phyloP scores from a whole-genome alignment of 208 protist species.

The Leptomonas pyrrhocoris region DNA sequence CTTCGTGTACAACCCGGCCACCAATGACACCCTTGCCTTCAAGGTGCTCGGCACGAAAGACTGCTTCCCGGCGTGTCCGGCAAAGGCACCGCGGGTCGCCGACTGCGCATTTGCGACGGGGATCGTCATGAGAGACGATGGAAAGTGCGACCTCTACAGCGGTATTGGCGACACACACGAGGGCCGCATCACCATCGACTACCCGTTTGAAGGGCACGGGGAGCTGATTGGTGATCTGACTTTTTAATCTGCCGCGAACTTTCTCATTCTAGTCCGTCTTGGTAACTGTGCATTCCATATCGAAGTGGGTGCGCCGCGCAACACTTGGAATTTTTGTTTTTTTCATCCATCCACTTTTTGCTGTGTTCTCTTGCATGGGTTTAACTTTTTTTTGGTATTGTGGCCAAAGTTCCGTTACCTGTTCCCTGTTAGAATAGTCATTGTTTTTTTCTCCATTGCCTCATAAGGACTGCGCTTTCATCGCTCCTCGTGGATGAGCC shows the following conservation, averaged over 20 bases:
- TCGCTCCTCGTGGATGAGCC: background rate
- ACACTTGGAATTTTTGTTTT: background rate
- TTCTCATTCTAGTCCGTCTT: no score
- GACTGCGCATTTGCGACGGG: constrained; percentile 71
- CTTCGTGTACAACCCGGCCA: constrained; percentile 61
- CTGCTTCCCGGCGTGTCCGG: constrained; percentile 54
- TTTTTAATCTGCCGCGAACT: constrained; percentile 14
- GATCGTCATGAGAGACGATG: constrained; percentile 68
- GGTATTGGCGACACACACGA: constrained; percentile 62
- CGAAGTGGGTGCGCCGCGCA: background rate
- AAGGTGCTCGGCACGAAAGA: constrained; percentile 52
- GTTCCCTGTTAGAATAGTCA: no score
- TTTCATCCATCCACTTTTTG: background rate
- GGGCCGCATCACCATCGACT: constrained; percentile 72
- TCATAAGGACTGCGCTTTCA: background rate
- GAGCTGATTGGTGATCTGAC: constrained; percentile 42
- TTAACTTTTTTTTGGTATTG: no score
- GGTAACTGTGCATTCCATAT: no score
- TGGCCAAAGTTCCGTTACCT: no score
- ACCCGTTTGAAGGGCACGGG: constrained; percentile 68
- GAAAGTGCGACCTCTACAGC: constrained; percentile 70
- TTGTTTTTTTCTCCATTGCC: no score
- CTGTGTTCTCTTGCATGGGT: background rate
- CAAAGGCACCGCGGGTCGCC: constrained; percentile 44
- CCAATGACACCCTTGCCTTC: constrained; percentile 33